These are phyloP conservation scores for Penicillium sp. DNA, from an alignment of 2,329 filamentous ascomycete genomes.

Conservation along the genomic window DNA sequence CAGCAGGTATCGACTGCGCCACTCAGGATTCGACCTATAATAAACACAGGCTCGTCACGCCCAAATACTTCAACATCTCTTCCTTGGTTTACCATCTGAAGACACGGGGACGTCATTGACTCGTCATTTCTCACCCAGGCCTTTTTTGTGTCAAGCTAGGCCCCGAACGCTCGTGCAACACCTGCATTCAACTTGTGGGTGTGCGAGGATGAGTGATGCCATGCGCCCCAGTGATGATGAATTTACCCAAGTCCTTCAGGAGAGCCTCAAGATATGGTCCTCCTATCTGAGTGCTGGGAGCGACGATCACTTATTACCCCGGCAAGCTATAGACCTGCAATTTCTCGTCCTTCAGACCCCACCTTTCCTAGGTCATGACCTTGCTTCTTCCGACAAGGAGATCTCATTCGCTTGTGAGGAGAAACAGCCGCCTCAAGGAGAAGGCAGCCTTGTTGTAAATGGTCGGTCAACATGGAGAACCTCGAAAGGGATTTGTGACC, in stretches of 20 bases:
- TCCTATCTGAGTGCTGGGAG: conserved; percentile 15
- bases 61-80: too few species aligned
- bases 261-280: conserved; percentile 20
- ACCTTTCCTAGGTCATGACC: conserved; percentile 23
- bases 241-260: conserved; percentile 19
- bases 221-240: conserved; percentile 21
- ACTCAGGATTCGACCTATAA: too few species aligned
- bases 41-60: too few species aligned
- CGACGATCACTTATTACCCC: conserved; percentile 15
- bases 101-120: neutral
- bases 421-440: conserved; percentile 12
- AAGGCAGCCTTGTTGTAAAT: conserved; percentile 22
- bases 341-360: conserved; percentile 19
- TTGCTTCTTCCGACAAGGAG: conserved; percentile 9
- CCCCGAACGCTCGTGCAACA: neutral
- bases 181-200: neutral
- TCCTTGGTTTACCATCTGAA: too few species aligned
- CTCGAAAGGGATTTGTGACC: conserved; percentile 19
- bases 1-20: too few species aligned
- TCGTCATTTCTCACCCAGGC: neutral
- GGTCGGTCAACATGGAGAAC: conserved; percentile 27
- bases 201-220: conserved; percentile 18
- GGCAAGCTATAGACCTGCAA: conserved; percentile 19
- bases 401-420: conserved; percentile 25
- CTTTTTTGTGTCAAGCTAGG: neutral